Percentiles rank a stretch among this genome's conserved stretches.
phyloP scores from a whole-genome alignment of 805 yeast genomes.

The Lachancea kluyveri region DNA sequence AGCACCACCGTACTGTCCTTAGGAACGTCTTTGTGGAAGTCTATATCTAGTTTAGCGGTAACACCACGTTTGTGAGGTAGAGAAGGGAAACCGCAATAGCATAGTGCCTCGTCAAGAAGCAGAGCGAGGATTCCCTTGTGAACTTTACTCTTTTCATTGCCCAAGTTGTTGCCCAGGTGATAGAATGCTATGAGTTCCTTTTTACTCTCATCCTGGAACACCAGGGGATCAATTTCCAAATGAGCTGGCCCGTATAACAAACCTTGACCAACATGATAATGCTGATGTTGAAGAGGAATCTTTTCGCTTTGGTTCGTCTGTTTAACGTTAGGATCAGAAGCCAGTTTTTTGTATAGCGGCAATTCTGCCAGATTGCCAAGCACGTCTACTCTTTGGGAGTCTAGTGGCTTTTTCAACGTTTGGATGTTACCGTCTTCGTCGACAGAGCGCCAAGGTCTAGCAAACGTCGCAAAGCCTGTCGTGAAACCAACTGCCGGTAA shows the following conservation, averaged over 20 bases:
- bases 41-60: slow-evolving; percentile 68
- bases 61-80: slow-evolving; percentile 83
- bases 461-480: slow-evolving; percentile 22
- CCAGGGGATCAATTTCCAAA: slow-evolving; percentile 70
- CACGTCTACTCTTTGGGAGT: slow-evolving; percentile 22
- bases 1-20: slow-evolving; percentile 63
- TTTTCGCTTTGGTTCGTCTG: slow-evolving; percentile 35
- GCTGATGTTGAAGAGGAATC: slow-evolving; percentile 53
- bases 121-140: slow-evolving; percentile 81
- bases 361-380: slow-evolving; percentile 19
- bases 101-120: slow-evolving; percentile 75
- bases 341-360: slow-evolving; percentile 18
- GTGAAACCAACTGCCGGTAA: slow-evolving; percentile 28
- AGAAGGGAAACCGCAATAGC: slow-evolving; percentile 77
- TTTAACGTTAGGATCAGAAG: slow-evolving; percentile 11
- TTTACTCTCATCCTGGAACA: slow-evolving; percentile 44
- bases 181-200: slow-evolving; percentile 58
- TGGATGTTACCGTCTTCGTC: slow-evolving; percentile 14
- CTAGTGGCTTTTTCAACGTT: slow-evolving; percentile 18
- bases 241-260: slow-evolving; percentile 60
- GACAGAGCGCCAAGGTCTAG: slow-evolving; percentile 30
- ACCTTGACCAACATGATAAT: slow-evolving; percentile 67
- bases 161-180: slow-evolving; percentile 60
- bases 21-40: slow-evolving; percentile 44
- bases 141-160: slow-evolving; percentile 65